Percentiles rank a stretch among this genome's conserved stretches.
phyloP scores from a whole-genome alignment of 2,329 filamentous ascomycete species.

The Phialophora chinensis region DNA sequence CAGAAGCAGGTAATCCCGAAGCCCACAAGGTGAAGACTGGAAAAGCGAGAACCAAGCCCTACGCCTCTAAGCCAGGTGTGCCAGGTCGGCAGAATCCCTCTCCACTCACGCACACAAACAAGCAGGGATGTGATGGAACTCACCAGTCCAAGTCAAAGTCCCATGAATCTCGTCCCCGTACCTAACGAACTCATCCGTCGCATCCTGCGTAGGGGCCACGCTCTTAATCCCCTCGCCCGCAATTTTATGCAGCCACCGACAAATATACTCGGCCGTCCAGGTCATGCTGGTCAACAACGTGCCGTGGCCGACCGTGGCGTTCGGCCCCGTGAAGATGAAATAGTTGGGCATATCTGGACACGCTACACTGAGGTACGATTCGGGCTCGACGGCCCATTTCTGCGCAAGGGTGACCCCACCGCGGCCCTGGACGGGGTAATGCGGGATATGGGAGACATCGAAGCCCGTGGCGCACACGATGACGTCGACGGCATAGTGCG shows the following conservation, averaged over 20 bases:
- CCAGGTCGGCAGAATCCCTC: not conserved
- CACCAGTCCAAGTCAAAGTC: constrained; percentile 39
- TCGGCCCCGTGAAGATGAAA: constrained; percentile 45
- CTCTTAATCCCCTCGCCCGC: constrained; percentile 44
- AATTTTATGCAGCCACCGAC: constrained; percentile 44
- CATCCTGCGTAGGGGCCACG: constrained; percentile 40
- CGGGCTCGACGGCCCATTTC: constrained; percentile 41
- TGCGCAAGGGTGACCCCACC: constrained; percentile 41
- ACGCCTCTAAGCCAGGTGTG: not conserved
- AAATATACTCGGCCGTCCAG: constrained; percentile 43
- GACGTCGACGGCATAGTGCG: constrained; percentile 41
- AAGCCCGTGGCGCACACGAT: constrained; percentile 52
- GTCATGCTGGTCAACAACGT: constrained; percentile 39
- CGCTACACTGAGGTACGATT: constrained; percentile 42
- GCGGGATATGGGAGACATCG: constrained; percentile 47
- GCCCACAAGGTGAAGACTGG: not conserved
- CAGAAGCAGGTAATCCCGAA: not conserved
- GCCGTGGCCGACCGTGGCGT: constrained; percentile 42
- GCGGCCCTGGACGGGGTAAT: constrained; percentile 45
- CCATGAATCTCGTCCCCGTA: constrained; percentile 45
- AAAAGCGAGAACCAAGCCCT: not conserved
- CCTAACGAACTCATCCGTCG: constrained; percentile 44
- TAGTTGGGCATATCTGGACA: constrained; percentile 45
- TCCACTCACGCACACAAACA: not conserved
- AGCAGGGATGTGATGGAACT: not conserved